These are phyloP conservation scores for Phytophthora citricola DNA, from an alignment of 352 stramenopile species.

Conservation along the genomic window DNA sequence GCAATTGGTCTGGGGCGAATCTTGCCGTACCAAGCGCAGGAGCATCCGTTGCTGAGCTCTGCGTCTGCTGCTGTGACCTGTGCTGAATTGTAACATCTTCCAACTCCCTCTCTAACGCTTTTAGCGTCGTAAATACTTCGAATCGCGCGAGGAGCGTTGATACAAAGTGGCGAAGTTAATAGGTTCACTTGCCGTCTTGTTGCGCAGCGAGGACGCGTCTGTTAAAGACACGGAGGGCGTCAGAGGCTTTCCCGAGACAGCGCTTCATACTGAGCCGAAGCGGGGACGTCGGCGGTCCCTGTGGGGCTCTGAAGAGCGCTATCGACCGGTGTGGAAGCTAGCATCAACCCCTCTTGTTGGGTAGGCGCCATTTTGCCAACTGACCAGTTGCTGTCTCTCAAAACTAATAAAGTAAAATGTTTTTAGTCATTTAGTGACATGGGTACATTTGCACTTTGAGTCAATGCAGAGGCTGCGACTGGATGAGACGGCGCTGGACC, in stretches of 20 bases:
- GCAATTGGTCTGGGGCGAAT: constrained; percentile 70
- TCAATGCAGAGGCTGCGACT: constrained; percentile 34
- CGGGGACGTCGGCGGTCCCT: not conserved
- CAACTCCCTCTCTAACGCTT: constrained; percentile 66
- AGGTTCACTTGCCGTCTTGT: constrained; percentile 12
- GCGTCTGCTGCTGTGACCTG: constrained; percentile 31
- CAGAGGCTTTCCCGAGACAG: not conserved
- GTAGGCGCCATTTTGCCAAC: constrained; percentile 45
- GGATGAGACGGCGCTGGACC: constrained; percentile 77
- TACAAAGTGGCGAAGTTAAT: constrained; percentile 71
- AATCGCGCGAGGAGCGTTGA: constrained; percentile 59
- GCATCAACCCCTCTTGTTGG: constrained; percentile 24
- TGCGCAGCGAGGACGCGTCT: constrained; percentile 20
- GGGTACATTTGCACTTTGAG: constrained; percentile 28
- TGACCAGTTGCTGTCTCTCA: constrained; percentile 1
- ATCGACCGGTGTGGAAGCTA: constrained; percentile 17
- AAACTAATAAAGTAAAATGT: no score
- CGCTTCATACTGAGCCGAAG: constrained; percentile 1
- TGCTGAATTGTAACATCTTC: constrained; percentile 48
- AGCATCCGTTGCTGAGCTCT: constrained; percentile 18
- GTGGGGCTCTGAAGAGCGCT: constrained; percentile 16
- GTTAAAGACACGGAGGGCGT: constrained; percentile 28
- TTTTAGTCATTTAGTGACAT: not conserved
- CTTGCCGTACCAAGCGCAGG: constrained; percentile 23
- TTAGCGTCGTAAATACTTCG: constrained; percentile 59